These are phyloP conservation scores for Biscogniauxia mediterranea DNA, from an alignment of 2,329 filamentous ascomycete species.

Conservation along the genomic window DNA sequence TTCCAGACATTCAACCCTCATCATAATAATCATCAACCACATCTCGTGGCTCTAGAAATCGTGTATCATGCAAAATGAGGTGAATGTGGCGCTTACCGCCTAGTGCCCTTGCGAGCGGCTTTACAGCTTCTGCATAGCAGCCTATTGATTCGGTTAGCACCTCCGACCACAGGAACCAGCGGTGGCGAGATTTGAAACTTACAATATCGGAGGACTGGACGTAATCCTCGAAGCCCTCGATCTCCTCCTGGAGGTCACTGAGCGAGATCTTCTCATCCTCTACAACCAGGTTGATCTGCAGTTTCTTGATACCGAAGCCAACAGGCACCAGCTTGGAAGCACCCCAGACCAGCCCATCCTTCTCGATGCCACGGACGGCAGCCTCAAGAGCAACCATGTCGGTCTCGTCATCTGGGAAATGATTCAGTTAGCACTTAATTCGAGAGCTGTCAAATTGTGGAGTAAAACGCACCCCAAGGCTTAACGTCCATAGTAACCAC, in stretches of 20 bases:
- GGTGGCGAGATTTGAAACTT: conserved; percentile 29
- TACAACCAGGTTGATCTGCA: conserved; percentile 96
- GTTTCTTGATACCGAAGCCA: conserved; percentile 98
- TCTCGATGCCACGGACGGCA: conserved; percentile 77
- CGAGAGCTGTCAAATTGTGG: not conserved
- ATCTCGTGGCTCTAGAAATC: conserved; percentile 27
- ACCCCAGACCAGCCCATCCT: conserved; percentile 97
- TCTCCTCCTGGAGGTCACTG: conserved; percentile 82
- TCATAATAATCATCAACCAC: conserved; percentile 33
- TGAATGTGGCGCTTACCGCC: conserved; percentile 18
- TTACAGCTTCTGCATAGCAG: conserved; percentile 92
- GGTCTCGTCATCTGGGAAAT: conserved; percentile 77
- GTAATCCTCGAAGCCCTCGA: conserved; percentile 82
- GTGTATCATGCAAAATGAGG: conserved; percentile 31
- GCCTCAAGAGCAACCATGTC: conserved; percentile 80
- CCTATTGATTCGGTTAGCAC: conserved; percentile 30
- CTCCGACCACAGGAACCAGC: not conserved
- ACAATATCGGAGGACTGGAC: conserved; percentile 92
- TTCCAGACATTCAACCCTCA: conserved; percentile 28
- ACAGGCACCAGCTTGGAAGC: conserved; percentile 83
- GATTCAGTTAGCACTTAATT: conserved; percentile 10
- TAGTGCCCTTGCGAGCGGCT: conserved; percentile 30
- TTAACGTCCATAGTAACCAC: conserved; percentile 95
- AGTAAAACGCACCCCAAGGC: conserved; percentile 80
- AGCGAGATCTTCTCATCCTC: conserved; percentile 95